phyloP scores from a whole-genome alignment of 2,329 filamentous ascomycete species.

The Pseudopithomyces chartarum region DNA sequence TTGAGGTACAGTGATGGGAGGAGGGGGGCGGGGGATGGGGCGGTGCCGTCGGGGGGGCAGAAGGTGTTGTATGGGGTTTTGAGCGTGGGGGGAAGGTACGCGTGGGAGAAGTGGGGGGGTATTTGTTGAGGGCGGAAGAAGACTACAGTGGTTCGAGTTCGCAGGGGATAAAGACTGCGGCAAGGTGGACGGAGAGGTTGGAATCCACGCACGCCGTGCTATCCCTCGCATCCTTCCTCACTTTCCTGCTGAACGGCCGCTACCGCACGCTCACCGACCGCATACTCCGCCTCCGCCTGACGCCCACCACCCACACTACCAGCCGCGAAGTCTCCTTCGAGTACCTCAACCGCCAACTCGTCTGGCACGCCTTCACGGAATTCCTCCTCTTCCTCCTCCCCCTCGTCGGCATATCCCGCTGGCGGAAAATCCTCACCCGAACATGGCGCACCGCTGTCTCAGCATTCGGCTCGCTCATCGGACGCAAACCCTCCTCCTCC shows the following conservation, averaged over 20 bases:
- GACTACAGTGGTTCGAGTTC: slow-evolving; percentile 63
- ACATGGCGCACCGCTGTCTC: slow-evolving; percentile 82
- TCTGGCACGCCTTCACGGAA: slow-evolving; percentile 99
- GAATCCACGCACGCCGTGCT: slow-evolving; percentile 80
- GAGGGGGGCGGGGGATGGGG: slow-evolving; percentile 56
- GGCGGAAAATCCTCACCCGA: slow-evolving; percentile 86
- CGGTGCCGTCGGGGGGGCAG: slow-evolving; percentile 78
- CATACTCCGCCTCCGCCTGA: slow-evolving; percentile 79
- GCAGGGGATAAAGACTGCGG: slow-evolving; percentile 62
- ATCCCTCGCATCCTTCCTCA: slow-evolving; percentile 82
- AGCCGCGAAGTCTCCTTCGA: slow-evolving; percentile 94
- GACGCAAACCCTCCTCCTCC: slow-evolving; percentile 52
- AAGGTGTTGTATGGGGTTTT: slow-evolving; percentile 83
- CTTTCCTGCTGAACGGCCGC: slow-evolving; percentile 87
- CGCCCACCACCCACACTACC: slow-evolving; percentile 81
- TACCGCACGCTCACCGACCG: slow-evolving; percentile 92
- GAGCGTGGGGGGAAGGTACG: slow-evolving; percentile 86
- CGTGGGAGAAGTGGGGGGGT: slow-evolving; percentile 92
- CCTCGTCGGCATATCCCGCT: slow-evolving; percentile 90
- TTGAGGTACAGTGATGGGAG: slow-evolving; percentile 88
- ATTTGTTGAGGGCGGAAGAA: slow-evolving; percentile 76
- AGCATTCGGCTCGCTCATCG: slow-evolving; percentile 53
- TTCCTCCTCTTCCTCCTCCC: slow-evolving; percentile 97
- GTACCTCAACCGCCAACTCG: slow-evolving; percentile 94
- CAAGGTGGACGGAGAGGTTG: slow-evolving; percentile 69